Evolutionary conservation across 2,329 filamentous ascomycete species (phyloP).

Genomic region (Acephala macrosclerotiorum): DNA sequence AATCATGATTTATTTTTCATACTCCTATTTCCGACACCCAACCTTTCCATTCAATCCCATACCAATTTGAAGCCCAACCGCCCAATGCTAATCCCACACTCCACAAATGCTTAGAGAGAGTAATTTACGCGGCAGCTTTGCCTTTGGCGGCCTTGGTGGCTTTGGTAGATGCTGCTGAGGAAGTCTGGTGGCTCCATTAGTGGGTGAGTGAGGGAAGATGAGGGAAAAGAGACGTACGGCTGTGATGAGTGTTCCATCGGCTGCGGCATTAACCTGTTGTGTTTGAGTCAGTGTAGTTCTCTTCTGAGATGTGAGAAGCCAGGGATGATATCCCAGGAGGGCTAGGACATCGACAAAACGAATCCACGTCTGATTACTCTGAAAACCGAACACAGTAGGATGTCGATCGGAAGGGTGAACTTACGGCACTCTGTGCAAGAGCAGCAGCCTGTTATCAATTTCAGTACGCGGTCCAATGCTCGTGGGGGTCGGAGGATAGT

Average conservation of each 20-base stretch:
- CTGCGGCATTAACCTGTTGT: constrained; percentile 16
- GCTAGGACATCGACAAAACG: no score
- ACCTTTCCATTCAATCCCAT: background rate
- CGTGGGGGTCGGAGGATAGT: no score
- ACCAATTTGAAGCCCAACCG: background rate
- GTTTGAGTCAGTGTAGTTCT: no score
- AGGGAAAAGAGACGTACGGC: constrained; percentile 5
- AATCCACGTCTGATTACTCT: no score
- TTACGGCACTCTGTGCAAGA: constrained; percentile 17
- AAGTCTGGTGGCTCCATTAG: constrained; percentile 12
- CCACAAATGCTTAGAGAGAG: background rate
- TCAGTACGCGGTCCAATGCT: background rate
- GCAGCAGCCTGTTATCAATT: constrained; percentile 18
- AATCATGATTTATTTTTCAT: constrained; percentile 27
- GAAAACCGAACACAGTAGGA: no score
- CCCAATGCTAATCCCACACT: constrained; percentile 9
- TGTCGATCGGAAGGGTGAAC: no score
- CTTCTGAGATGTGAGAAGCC: no score
- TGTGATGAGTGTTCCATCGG: constrained; percentile 5
- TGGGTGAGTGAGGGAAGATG: background rate
- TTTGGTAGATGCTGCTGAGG: constrained; percentile 7
- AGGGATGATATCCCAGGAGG: no score
- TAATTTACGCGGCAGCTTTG: constrained; percentile 14
- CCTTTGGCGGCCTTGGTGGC: constrained; percentile 13
- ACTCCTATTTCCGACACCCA: constrained; percentile 21